Base-by-base conservation (phyloP, 1,139 yeast genomes). In the Blastobotrys persicus region DNA sequence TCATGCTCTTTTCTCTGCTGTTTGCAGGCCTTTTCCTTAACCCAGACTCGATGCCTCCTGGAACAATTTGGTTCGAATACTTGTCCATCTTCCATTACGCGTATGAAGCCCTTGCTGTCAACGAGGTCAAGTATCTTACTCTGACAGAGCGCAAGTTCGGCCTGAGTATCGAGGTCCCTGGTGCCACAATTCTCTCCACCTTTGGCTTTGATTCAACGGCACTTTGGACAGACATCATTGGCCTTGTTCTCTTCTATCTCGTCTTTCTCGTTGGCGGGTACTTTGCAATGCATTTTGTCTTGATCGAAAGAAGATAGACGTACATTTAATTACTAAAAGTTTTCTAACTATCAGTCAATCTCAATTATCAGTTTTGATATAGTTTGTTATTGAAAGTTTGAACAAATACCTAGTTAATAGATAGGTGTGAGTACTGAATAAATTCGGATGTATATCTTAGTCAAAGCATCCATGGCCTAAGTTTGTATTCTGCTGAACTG, bases 1-100 rank as follows among this genome's bases (percentile, higher is more conserved):
- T 89, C 3, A 74, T 91, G 63, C 73, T 92, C 46, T 88, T 91
- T 59, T 88, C 96, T 2, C 73, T 92, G 50, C 72, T 92, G 49
- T 92, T 92, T 73, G 96, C 98, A 1, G 98, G 98, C 0, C 73
- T 92, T 51, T 91, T 92, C 65, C 81, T 92, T 63, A 92, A 92
- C 65, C 85, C 85, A 44, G 85, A 83, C 50, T 82, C 85, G 40
- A 79, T 85, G 62, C 88, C 88, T 11, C 69, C 76, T 3, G 85
- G 83, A 51, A 80, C 89, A 48, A 79, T 79, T 54, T 86, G 92
- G 83, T 72, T 91, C 56, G 91, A 89, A 68, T 86, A 86, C 73
- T 66, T 89, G 33, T 88, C 97, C 0, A 80, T 92, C 47, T 92
- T 91, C 77, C 98, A 92, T 67, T 92, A 89, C 64, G 97, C 96